Evolutionary conservation across 768 basidiomycete species (phyloP).

Genomic region (Russula earlei): DNA sequence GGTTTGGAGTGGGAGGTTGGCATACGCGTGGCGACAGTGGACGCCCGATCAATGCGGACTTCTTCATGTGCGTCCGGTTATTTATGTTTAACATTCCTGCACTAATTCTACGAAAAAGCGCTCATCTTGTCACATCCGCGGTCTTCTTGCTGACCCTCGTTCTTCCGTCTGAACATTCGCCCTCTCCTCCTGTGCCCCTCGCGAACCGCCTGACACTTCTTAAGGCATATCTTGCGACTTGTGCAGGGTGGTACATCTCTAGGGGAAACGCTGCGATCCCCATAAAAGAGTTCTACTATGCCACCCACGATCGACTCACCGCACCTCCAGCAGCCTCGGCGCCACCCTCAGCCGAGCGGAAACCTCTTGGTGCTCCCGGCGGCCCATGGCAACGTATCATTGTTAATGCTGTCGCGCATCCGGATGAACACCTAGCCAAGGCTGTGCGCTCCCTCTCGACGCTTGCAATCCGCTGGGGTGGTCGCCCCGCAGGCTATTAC

Average conservation of each 20-base stretch:
- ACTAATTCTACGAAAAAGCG: constrained; percentile 30
- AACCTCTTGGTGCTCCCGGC: constrained; percentile 9
- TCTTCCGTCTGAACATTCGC: constrained; percentile 25
- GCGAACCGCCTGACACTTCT: constrained; percentile 43
- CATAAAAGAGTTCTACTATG: constrained; percentile 39
- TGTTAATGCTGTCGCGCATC: constrained; percentile 43
- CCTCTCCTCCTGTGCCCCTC: constrained; percentile 24
- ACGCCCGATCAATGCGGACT: constrained; percentile 44
- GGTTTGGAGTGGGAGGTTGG: constrained; percentile 52
- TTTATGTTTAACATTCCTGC: neutral
- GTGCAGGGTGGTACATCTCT: constrained; percentile 45
- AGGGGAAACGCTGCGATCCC: constrained; percentile 46
- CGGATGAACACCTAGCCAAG: constrained; percentile 49
- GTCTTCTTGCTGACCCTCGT: constrained; percentile 48
- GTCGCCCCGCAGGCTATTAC: constrained; percentile 28
- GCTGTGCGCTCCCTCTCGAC: constrained; percentile 42
- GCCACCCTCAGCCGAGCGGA: constrained; percentile 13
- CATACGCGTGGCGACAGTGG: constrained; percentile 23
- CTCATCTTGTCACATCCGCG: constrained; percentile 58
- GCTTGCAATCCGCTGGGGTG: constrained; percentile 37
- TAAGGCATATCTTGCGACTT: constrained; percentile 45
- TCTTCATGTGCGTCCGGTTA: constrained; percentile 42
- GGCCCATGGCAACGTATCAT: constrained; percentile 48
- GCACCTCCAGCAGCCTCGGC: constrained; percentile 22
- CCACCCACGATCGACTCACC: constrained; percentile 14